Evolutionary conservation across 2,329 filamentous ascomycete species (phyloP).

Genomic region (Chrysoporthe cubensis): DNA sequence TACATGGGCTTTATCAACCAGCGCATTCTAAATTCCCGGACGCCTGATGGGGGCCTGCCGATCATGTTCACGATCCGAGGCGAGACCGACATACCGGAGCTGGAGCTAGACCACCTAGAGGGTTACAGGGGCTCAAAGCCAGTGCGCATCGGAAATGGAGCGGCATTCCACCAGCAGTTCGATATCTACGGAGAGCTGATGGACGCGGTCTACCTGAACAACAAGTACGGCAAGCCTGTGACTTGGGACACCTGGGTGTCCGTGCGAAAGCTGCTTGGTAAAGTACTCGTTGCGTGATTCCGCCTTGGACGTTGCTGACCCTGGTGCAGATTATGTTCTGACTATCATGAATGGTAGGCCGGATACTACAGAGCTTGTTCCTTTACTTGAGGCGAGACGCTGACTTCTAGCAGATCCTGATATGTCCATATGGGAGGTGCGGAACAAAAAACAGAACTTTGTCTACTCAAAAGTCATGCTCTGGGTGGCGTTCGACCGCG

Average conservation of each 20-base stretch:
- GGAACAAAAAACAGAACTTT: slow-evolving; percentile 76
- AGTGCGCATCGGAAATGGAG: slow-evolving; percentile 77
- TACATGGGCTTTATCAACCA: slow-evolving; percentile 81
- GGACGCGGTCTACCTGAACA: slow-evolving; percentile 77
- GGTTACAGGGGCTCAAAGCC: slow-evolving; percentile 73
- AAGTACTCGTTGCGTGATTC: slow-evolving; percentile 21
- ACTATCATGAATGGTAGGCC: slow-evolving; percentile 62
- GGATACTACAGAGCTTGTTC: too few relatives aligned
- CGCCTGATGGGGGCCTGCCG: slow-evolving; percentile 65
- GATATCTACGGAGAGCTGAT: slow-evolving; percentile 81
- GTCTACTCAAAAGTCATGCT: slow-evolving; percentile 84
- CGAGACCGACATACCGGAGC: slow-evolving; percentile 73
- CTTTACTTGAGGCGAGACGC: not conserved
- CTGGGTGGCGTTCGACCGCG: slow-evolving; percentile 80
- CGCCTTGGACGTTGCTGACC: not conserved
- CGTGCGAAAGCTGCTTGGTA: slow-evolving; percentile 67
- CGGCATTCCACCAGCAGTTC: slow-evolving; percentile 75
- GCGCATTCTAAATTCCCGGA: slow-evolving; percentile 66
- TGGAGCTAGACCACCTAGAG: slow-evolving; percentile 70
- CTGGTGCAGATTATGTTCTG: slow-evolving; percentile 64
- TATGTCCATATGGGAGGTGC: slow-evolving; percentile 85
- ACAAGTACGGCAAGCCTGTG: slow-evolving; percentile 77
- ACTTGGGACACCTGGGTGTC: slow-evolving; percentile 78
- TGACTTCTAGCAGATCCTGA: slow-evolving; percentile 57
- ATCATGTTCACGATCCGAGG: slow-evolving; percentile 84